Evolutionary conservation across 129 eudicot species (phyloP), one percentile per base, ranked within the genome.

Genomic region (Logfia minima): DNA sequence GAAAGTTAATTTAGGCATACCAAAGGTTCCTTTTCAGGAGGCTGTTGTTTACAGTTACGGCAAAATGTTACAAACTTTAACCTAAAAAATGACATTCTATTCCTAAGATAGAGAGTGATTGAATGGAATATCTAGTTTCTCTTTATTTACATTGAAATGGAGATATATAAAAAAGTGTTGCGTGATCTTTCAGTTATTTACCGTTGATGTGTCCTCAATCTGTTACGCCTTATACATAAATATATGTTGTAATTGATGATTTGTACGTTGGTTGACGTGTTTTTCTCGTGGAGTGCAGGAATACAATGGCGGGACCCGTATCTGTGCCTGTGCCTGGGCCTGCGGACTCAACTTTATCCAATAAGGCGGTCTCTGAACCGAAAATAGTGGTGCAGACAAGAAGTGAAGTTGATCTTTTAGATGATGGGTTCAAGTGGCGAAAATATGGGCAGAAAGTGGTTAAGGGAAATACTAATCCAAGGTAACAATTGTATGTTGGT

Each of bases 361-460:
- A 84, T 58, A 85, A 80, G 81, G 80, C 86, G 58, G 76, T 89
- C 60, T 81, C 99, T 28, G 99, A 94, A 69, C 74, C 97, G 0
- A 94, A 88, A 77, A 94, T 94, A 43, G 89, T 94, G 55, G 93
- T 94, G 75, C 97, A 94, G 77, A 94, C 98, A 39, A 82, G 93
- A 84, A 94, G 98, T 80, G 97, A 94, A 77, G 97, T 94, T 82
- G 97, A 94, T 84, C 92, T 94, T 64, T 85, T 94, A 73, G 98
- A 94, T 81, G 98, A 94, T 80, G 98, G 98, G 56, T 94, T 84
- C 71, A 94, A 92, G 86, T 94, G 98, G 98, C 85, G 98, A 41
- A 94, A 94, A 81, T 94, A 94, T 61, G 98, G 98, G 52, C 98
- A 94, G 71, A 94, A 94, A 83, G 98, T 94, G 70, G 98, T 94